Base-by-base conservation (phyloP, 768 basidiomycete genomes). In the Serpula lacrymans region DNA sequence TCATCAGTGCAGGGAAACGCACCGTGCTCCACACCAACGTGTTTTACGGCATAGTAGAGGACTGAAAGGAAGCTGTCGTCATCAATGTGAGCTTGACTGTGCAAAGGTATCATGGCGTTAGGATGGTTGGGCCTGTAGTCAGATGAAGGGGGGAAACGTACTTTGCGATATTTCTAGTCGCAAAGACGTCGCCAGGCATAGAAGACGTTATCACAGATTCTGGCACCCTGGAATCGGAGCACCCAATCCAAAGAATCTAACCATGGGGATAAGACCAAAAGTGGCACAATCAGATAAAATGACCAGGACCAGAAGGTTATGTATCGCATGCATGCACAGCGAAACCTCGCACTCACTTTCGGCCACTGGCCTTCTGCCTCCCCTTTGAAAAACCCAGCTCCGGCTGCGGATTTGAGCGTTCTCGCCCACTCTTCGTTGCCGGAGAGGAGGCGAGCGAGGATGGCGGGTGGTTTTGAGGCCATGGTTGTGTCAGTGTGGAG, bases 101-200 rank as follows among this genome's bases (percentile, higher is more conserved):
- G 22, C n/a, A n/a, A n/a, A n/a, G n/a, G n/a, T n/a, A n/a, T n/a
- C n/a, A n/a, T 17, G n/a, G 9, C 17, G 14, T 17, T 24, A 3
- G 10, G 8, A 18, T 22, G 20, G 28, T 27, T 14, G 29, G 12
- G 6, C 13, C 10, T 1, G 12, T 13, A 11, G 4, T 18, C n/a
- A 30, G 24, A 6, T 2, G 12, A 16, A 8, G 24, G 16, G 25
- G 20, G 18, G 20, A 22, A 23, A 63, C 76, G 44, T 52, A 88
- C 82, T 93, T 93, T 39, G 89, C 91, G 49, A 94, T 82, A 62
- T 93, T 93, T 34, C 91, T 71, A 62, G 90, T 82, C 21, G 84
- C 80, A 52, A 94, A 93, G 45, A 88, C 77, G 31, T 84, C 83
- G 39, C 90, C 89, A 0, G 91, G 91, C 47, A 72, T 71, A 7